Evolutionary conservation across 495 filamentous ascomycete species (phyloP), one percentile per base, ranked within the genome.

Genomic region (Endocarpon pusillum): DNA sequence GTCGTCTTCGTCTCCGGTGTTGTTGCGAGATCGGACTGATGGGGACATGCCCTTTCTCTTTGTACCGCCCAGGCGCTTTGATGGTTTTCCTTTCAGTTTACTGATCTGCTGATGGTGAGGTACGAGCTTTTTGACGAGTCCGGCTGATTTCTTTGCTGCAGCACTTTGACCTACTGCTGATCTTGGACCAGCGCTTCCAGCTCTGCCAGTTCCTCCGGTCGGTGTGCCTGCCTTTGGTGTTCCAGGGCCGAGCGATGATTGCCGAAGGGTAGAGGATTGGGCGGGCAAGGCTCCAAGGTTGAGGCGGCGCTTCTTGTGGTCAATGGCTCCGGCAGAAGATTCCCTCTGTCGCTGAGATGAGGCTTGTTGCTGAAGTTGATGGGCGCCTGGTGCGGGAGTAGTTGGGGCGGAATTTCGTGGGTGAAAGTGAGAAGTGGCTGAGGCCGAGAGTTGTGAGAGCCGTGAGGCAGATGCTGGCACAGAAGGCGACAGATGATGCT

Each of bases 201-300:
- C 77, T 19, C 81, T 66, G 31, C 62, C 68, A 8, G 58, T 46
- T 7, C 58, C 59, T n/a, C n/a, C n/a, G 1, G 53, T 51, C 4
- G 78, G 76, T 10, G 79, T 77, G 1, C 68, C 71, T 2, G 69
- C 66, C 54, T 89, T 89, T n/a, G 85, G 84, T 2, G 83, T 93
- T 5, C 79, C 78, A 1, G 81, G 85, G 2, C 83, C 81, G 3
- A 86, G 53, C 2, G 83, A 92, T 0, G 79, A 71, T 50, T 92
- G 84, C 0, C 85, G 73, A 3, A 92, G 66, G 20, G 69, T 72
- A 30, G 81, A 85, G 0, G 81, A 76, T 2, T 76, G 67, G 1
- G 65, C 51, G 0, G 82, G 79, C 2, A 85, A 52, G 9, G 63
- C 69, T 15, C 75, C 70, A 5, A 84, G 49, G 11, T 69, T 66